Evolutionary conservation across 2,329 filamentous ascomycete genomes (phyloP).

Genomic region (Fusarium sp.): DNA sequence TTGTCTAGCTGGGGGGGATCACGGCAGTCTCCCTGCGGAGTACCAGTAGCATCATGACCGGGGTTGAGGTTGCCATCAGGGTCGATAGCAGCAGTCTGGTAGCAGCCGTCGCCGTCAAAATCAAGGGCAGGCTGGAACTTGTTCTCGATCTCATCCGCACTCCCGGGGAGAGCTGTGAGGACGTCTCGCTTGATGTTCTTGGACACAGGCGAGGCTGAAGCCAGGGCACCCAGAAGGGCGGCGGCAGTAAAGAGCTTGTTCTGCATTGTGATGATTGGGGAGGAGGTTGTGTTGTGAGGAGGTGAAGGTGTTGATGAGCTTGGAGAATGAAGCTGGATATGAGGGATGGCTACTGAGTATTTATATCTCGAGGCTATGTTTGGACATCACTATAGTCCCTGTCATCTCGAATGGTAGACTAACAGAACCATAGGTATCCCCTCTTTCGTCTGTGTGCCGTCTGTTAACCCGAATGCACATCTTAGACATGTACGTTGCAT

Average conservation of each 20-base stretch:
- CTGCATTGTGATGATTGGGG: conserved; percentile 25
- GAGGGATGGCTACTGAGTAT: background rate
- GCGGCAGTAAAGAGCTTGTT: conserved; percentile 31
- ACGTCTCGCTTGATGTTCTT: conserved; percentile 46
- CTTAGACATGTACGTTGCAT: background rate
- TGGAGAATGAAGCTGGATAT: background rate
- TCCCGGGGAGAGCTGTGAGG: conserved; percentile 50
- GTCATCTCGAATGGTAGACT: too few relatives aligned
- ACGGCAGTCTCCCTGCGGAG: conserved; percentile 50
- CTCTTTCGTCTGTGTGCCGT: background rate
- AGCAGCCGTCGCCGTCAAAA: conserved; percentile 58
- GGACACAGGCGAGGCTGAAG: conserved; percentile 32
- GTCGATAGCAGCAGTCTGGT: conserved; percentile 62
- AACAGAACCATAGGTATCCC: too few relatives aligned
- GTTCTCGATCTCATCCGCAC: conserved; percentile 53
- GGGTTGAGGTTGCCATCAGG: conserved; percentile 52
- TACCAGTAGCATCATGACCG: conserved; percentile 47
- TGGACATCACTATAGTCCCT: too few relatives aligned
- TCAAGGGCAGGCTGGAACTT: conserved; percentile 56
- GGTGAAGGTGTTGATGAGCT: background rate
- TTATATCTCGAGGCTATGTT: conserved; percentile 4
- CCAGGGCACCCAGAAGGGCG: conserved; percentile 37
- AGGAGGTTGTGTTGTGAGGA: background rate
- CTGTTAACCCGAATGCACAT: background rate
- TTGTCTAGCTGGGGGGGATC: conserved; percentile 50